These are phyloP conservation scores for Pseudogymnoascus sp. DNA, from an alignment of 2,329 filamentous ascomycete species.

Conservation along the genomic window DNA sequence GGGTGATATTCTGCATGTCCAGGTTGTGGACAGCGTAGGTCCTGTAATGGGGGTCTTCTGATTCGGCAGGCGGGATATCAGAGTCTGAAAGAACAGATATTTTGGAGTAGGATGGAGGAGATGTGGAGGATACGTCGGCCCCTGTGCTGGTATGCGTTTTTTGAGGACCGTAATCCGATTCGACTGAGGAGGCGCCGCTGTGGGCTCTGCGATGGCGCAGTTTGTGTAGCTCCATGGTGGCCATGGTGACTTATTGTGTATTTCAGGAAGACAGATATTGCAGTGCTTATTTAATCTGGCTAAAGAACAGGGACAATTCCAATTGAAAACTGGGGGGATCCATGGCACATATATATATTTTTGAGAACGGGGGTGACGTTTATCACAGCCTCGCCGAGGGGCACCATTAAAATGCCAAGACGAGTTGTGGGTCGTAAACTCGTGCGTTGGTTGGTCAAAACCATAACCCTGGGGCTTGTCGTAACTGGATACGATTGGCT, in stretches of 20 bases:
- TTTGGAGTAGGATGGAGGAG: background rate
- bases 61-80: background rate
- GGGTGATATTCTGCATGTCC: background rate
- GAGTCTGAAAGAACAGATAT: background rate
- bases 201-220: background rate
- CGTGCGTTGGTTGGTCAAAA: background rate
- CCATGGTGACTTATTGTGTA: background rate
- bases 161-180: background rate
- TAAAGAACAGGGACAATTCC: background rate
- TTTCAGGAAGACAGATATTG: background rate
- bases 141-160: background rate
- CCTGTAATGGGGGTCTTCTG: background rate
- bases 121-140: background rate
- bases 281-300: background rate
- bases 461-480: background rate
- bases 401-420: background rate
- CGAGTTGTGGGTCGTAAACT: background rate
- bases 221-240: conserved; percentile 6
- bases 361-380: background rate
- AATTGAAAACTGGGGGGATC: background rate
- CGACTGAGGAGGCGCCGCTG: background rate
- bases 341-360: background rate
- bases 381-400: background rate
- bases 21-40: conserved; percentile 6
- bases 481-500: background rate